Conservation (phyloP, 345 rosid genomes). For the Arabidopsis arenosa region DNA sequence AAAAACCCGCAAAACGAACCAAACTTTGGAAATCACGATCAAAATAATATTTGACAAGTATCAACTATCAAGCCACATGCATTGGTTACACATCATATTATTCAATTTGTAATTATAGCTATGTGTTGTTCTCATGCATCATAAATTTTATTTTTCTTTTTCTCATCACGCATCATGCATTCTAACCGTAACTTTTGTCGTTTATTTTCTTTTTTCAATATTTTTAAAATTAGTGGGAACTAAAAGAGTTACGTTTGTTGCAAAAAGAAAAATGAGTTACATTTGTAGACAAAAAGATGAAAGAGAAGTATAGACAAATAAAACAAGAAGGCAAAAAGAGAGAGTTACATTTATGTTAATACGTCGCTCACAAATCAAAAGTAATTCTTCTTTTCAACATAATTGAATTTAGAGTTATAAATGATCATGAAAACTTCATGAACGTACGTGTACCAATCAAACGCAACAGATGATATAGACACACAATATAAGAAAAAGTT, state of each 20-base stretch:
- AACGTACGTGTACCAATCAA: conserved; percentile 29
- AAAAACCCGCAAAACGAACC: conserved; percentile 29
- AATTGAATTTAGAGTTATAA: neutral
- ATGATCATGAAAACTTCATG: neutral
- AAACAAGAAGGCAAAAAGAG: neutral
- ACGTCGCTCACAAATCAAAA: neutral
- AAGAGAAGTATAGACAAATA: conserved; percentile 8
- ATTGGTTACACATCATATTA: conserved; percentile 23
- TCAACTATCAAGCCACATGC: conserved; percentile 40
- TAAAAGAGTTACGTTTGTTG: conserved; percentile 37
- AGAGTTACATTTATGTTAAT: conserved; percentile 8
- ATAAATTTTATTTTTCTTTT: neutral
- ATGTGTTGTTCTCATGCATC: conserved; percentile 40
- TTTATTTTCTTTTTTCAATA: conserved; percentile 11
- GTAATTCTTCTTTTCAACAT: neutral
- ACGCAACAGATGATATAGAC: conserved; percentile 6
- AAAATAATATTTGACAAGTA: conserved; percentile 32
- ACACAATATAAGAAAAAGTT: conserved; percentile 1
- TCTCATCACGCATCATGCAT: conserved; percentile 24
- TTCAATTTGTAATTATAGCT: conserved; percentile 16
- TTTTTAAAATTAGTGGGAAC: conserved; percentile 12
- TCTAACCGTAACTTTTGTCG: conserved; percentile 42
- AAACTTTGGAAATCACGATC: conserved; percentile 30
- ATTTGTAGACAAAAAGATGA: conserved; percentile 21
- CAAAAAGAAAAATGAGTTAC: conserved; percentile 25